A percentile compares a stretch with the other conserved stretches of the same genome.
phyloP scores from a whole-genome alignment of 2,329 filamentous ascomycete species.

The Leptographium galeiforme region DNA sequence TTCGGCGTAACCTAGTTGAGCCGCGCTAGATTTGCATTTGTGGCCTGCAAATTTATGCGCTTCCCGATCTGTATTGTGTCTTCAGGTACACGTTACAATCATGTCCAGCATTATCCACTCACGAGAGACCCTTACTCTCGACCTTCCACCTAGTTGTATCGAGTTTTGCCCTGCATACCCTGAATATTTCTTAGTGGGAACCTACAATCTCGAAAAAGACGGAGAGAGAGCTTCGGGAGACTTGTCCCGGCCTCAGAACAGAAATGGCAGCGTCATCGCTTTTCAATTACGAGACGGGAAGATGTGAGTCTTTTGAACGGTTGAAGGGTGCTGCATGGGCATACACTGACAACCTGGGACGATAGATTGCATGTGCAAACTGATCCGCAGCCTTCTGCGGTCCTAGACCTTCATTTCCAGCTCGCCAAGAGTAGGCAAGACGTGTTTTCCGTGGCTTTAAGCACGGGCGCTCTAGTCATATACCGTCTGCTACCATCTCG shows the following conservation, averaged over 20 bases:
- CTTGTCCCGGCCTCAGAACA: slow-evolving; percentile 37
- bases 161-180: slow-evolving; percentile 53
- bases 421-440: slow-evolving; percentile 29
- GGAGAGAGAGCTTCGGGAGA: slow-evolving; percentile 14
- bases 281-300: slow-evolving; percentile 39
- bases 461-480: slow-evolving; percentile 56
- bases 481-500: slow-evolving; percentile 37
- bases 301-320: slow-evolving; percentile 35
- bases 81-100: not conserved
- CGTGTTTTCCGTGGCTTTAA: slow-evolving; percentile 63
- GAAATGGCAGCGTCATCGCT: slow-evolving; percentile 61
- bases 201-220: slow-evolving; percentile 58
- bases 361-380: slow-evolving; percentile 32
- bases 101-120: slow-evolving; percentile 22
- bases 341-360: not conserved
- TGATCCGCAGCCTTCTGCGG: slow-evolving; percentile 51
- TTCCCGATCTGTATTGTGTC: not conserved
- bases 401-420: slow-evolving; percentile 78
- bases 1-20: not conserved
- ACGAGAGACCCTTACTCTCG: slow-evolving; percentile 37
- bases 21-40: not conserved
- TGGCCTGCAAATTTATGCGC: not conserved
- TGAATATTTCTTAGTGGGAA: slow-evolving; percentile 65
- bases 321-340: not conserved
- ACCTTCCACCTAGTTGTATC: slow-evolving; percentile 65